These are phyloP conservation scores for Phellopilus nigrolimitatus DNA, from an alignment of 1,284 basidiomycete genomes.

Conservation along the genomic window DNA sequence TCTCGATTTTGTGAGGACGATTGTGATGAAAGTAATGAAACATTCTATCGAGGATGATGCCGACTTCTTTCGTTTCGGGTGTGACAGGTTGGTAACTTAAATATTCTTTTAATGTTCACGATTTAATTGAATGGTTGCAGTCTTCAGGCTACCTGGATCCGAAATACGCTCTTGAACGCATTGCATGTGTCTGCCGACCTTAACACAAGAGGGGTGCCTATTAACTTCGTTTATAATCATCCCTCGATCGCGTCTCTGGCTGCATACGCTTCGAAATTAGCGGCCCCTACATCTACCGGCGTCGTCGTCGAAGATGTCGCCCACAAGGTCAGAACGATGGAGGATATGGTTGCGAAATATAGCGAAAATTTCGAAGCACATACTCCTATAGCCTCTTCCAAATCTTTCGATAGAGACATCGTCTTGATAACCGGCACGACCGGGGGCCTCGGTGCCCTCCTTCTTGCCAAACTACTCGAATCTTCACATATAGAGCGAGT, in stretches of 20 bases:
- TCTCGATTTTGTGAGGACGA: constrained; percentile 15
- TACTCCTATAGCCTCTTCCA: constrained; percentile 6
- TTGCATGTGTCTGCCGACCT: constrained; percentile 28
- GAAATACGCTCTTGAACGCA: constrained; percentile 34
- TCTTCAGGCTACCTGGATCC: constrained; percentile 38
- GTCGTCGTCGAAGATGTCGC: too few species aligned
- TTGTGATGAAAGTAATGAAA: constrained; percentile 15
- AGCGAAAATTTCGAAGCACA: constrained; percentile 28
- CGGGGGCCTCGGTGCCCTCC: constrained; percentile 31
- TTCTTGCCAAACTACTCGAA: constrained; percentile 28
- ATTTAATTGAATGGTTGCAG: constrained; percentile 27
- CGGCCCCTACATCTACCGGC: too few species aligned
- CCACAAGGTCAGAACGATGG: constrained; percentile 19
- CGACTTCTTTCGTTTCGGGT: constrained; percentile 23
- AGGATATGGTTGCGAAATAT: constrained; percentile 32
- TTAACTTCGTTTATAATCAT: constrained; percentile 34
- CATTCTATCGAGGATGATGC: constrained; percentile 16
- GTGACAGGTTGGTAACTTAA: constrained; percentile 22
- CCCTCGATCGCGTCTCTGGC: constrained; percentile 31
- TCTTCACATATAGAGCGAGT: constrained; percentile 25
- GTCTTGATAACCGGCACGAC: constrained; percentile 36
- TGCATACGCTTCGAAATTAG: constrained; percentile 22
- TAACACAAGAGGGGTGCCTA: constrained; percentile 25
- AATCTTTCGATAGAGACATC: constrained; percentile 20
- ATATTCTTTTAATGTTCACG: too few species aligned